Percentiles rank a stretch among this genome's conserved stretches.
Conservation (phyloP, 2,329 filamentous ascomycete genomes). For the Sodiomyces alkalinus region DNA sequence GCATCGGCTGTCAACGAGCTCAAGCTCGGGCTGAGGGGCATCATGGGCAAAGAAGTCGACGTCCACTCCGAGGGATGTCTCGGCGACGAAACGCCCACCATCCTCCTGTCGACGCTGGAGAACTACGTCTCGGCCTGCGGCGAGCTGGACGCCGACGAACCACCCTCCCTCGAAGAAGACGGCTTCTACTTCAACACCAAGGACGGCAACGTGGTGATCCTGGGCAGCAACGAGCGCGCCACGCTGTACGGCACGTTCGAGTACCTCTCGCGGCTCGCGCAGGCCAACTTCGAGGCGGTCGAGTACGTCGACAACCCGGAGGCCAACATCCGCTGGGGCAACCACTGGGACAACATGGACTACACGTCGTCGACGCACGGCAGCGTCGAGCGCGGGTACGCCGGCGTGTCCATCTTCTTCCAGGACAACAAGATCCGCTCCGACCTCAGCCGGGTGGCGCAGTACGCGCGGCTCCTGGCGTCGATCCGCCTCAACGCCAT, state of each 20-base stretch:
- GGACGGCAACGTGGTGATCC: slow-evolving; percentile 34
- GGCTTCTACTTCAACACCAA: slow-evolving; percentile 45
- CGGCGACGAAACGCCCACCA: not conserved
- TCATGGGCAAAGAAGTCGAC: slow-evolving; percentile 33
- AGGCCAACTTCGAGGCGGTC: slow-evolving; percentile 28
- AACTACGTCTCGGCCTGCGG: slow-evolving; percentile 18
- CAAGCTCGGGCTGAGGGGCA: slow-evolving; percentile 37
- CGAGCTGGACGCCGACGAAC: slow-evolving; percentile 18
- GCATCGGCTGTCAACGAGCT: slow-evolving; percentile 44
- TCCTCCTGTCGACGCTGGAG: slow-evolving; percentile 11
- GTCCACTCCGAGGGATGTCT: slow-evolving; percentile 9
- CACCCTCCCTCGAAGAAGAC: slow-evolving; percentile 29
- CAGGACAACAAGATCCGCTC: slow-evolving; percentile 36
- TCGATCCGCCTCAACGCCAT: slow-evolving; percentile 53
- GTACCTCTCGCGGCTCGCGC: slow-evolving; percentile 50
- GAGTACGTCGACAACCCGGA: slow-evolving; percentile 37
- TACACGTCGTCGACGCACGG: slow-evolving; percentile 17
- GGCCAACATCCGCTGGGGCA: slow-evolving; percentile 51
- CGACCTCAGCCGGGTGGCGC: slow-evolving; percentile 41
- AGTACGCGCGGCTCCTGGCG: slow-evolving; percentile 51
- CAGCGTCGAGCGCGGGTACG: slow-evolving; percentile 54
- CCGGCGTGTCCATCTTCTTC: slow-evolving; percentile 55
- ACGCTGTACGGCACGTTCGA: slow-evolving; percentile 56
- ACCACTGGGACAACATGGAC: slow-evolving; percentile 60
- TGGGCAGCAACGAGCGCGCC: slow-evolving; percentile 51